Percentiles rank a stretch among this genome's conserved stretches.
These are phyloP conservation scores for Lentinula sp. DNA, from an alignment of 768 basidiomycete species.

Conservation along the genomic window DNA sequence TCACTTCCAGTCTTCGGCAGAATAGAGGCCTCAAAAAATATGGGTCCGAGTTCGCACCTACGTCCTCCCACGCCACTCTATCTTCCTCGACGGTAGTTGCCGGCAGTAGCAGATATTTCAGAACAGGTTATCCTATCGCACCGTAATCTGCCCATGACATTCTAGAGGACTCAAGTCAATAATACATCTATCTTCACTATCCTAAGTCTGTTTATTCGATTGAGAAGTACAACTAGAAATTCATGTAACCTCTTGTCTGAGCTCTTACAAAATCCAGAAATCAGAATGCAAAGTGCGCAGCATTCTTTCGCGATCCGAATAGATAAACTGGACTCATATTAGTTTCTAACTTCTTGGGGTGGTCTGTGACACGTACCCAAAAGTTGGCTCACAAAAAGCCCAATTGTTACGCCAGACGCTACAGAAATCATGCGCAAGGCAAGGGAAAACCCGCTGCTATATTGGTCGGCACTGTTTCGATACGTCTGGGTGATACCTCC, in stretches of 20 bases:
- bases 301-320: constrained; percentile 67
- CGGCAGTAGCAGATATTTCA: too few species aligned
- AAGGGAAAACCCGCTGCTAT: constrained; percentile 72
- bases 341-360: background rate
- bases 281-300: constrained; percentile 72
- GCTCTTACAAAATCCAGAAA: background rate
- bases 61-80: too few species aligned
- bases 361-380: constrained; percentile 29
- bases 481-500: constrained; percentile 63
- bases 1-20: background rate
- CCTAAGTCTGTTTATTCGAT: too few species aligned
- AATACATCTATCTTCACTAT: too few species aligned
- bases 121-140: too few species aligned
- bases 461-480: constrained; percentile 57
- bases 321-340: constrained; percentile 46
- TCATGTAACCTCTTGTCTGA: background rate
- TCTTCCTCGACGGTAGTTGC: too few species aligned
- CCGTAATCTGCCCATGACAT: too few species aligned
- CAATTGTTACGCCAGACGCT: constrained; percentile 80
- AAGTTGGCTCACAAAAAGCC: constrained; percentile 76
- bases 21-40: too few species aligned
- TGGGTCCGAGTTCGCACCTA: too few species aligned
- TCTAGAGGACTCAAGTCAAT: too few species aligned
- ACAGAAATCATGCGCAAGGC: constrained; percentile 82
- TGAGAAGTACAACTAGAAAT: too few species aligned